A percentile compares a stretch with the other conserved stretches of the same genome.
phyloP scores from a whole-genome alignment of 164 flowering plant species.

The Brasenia schreberi region DNA sequence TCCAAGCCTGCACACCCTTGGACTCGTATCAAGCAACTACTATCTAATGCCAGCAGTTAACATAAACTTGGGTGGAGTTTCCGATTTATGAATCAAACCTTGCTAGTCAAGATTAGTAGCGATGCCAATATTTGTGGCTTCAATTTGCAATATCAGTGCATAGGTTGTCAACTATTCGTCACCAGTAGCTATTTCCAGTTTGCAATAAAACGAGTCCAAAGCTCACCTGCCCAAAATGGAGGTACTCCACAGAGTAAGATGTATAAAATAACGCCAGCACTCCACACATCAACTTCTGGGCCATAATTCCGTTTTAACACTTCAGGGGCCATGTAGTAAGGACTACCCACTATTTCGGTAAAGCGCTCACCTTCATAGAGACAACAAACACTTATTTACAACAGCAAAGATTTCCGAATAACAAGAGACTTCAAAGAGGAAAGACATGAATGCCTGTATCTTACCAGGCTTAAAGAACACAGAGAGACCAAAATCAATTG shows the following conservation, averaged over 20 bases:
- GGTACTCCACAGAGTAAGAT: slow-evolving; percentile 88
- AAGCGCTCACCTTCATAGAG: slow-evolving; percentile 52
- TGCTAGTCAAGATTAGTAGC: neutral
- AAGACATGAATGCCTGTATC: neutral
- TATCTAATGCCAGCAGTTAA: neutral
- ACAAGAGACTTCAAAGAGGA: neutral
- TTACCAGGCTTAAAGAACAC: slow-evolving; percentile 84
- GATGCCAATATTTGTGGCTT: neutral
- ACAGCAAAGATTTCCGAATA: neutral
- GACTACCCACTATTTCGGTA: slow-evolving; percentile 89
- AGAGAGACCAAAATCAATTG: slow-evolving; percentile 88
- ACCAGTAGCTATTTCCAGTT: neutral
- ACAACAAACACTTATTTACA: neutral
- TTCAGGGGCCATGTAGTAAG: slow-evolving; percentile 98
- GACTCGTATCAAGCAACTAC: neutral
- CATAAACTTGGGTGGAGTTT: neutral
- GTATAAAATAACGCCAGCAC: slow-evolving; percentile 90
- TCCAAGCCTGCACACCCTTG: neutral
- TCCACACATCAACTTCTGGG: slow-evolving; percentile 88
- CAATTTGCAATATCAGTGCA: neutral
- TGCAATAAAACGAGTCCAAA: neutral
- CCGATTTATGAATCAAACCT: neutral
- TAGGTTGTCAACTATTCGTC: neutral
- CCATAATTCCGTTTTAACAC: slow-evolving; percentile 80
- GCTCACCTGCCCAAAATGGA: slow-evolving; percentile 95